phyloP scores from a whole-genome alignment of 179 eudicot species.

The Camellia oleifera region DNA sequence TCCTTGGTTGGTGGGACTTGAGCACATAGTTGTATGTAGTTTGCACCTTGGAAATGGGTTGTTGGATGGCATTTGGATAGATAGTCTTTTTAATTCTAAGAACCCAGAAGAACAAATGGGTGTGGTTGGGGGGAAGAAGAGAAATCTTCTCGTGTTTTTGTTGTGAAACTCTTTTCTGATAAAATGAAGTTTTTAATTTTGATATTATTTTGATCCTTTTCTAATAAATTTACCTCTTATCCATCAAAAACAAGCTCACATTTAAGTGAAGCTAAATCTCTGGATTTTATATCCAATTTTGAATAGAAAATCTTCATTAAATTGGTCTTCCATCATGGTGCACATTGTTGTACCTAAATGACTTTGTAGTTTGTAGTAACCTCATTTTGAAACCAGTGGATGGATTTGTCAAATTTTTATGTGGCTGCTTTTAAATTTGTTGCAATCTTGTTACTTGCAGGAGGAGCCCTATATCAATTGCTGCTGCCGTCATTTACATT shows the following conservation, averaged over 20 bases:
- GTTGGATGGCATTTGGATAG: not conserved
- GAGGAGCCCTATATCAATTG: slow-evolving; percentile 76
- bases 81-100: not conserved
- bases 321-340: not conserved
- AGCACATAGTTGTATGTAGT: not conserved
- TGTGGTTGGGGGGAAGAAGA: not conserved
- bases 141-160: not conserved
- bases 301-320: not conserved
- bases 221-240: too few relatives aligned
- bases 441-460: slow-evolving; percentile 24
- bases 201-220: not conserved
- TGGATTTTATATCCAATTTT: too few relatives aligned
- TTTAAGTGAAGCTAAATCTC: too few relatives aligned
- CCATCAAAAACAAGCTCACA: too few relatives aligned
- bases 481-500: slow-evolving; percentile 67
- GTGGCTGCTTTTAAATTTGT: not conserved
- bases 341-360: not conserved
- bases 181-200: too few relatives aligned
- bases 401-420: not conserved
- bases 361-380: not conserved
- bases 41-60: not conserved
- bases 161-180: not conserved
- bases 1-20: not conserved
- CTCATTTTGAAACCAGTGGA: not conserved
- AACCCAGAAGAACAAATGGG: not conserved